Conservation (phyloP, 2,329 filamentous ascomycete species). For the Cercospora sp. region DNA sequence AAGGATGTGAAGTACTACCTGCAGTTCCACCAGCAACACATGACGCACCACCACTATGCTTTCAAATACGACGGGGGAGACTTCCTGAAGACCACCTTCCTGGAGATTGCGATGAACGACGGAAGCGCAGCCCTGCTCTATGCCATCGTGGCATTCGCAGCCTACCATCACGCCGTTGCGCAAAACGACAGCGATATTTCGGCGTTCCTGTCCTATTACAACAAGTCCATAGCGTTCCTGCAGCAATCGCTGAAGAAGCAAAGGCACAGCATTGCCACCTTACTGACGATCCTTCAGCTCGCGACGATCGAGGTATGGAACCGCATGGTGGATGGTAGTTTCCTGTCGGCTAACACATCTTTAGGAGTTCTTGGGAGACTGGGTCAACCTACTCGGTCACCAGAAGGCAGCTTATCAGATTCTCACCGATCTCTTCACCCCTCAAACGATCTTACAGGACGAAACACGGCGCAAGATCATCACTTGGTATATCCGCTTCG, state of each 20-base stretch:
- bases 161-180: conserved; percentile 77
- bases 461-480: conserved; percentile 71
- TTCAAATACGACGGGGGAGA: conserved; percentile 68
- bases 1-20: conserved; percentile 76
- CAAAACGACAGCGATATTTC: conserved; percentile 71
- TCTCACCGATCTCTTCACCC: conserved; percentile 73
- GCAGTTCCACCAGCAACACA: conserved; percentile 72
- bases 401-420: conserved; percentile 86
- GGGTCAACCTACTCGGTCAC: conserved; percentile 89
- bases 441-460: conserved; percentile 70
- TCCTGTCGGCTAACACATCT: neutral
- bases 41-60: conserved; percentile 81
- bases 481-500: conserved; percentile 88
- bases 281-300: conserved; percentile 86
- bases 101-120: conserved; percentile 71
- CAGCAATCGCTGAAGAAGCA: conserved; percentile 70
- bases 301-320: conserved; percentile 82
- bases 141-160: conserved; percentile 82
- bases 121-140: conserved; percentile 72
- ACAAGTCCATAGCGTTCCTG: conserved; percentile 77
- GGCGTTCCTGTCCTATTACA: conserved; percentile 86
- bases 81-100: conserved; percentile 72
- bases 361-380: conserved; percentile 92
- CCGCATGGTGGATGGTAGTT: conserved; percentile 9
- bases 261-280: conserved; percentile 68